A percentile compares a stretch with the other conserved stretches of the same genome.
These are phyloP conservation scores for Neurospora sp. DNA, from an alignment of 495 filamentous ascomycete genomes.

Conservation along the genomic window DNA sequence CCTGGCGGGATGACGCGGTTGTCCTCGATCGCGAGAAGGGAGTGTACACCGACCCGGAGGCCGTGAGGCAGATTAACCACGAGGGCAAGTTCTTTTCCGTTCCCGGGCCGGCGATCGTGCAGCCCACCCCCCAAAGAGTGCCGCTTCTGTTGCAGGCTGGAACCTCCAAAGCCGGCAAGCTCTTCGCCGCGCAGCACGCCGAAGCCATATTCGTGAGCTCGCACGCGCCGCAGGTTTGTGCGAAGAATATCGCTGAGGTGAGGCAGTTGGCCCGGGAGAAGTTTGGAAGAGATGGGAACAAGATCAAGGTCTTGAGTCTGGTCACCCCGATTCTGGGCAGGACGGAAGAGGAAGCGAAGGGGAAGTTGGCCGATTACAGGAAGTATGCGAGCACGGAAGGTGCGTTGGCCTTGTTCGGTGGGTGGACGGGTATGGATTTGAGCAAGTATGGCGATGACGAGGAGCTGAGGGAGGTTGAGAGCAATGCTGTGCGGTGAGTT, in stretches of 20 bases:
- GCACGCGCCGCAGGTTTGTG: slow-evolving; percentile 35
- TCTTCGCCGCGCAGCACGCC: slow-evolving; percentile 54
- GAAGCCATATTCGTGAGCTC: slow-evolving; percentile 47
- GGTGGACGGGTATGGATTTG: slow-evolving; percentile 53
- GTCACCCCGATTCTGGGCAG: slow-evolving; percentile 39
- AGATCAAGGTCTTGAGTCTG: slow-evolving; percentile 45
- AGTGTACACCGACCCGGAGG: slow-evolving; percentile 49
- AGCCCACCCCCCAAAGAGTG: slow-evolving; percentile 56
- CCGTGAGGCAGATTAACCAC: slow-evolving; percentile 56
- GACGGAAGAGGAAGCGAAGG: slow-evolving; percentile 44
- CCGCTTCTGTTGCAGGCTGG: slow-evolving; percentile 58
- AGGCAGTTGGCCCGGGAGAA: slow-evolving; percentile 30
- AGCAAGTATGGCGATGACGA: slow-evolving; percentile 43
- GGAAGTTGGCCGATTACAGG: slow-evolving; percentile 38
- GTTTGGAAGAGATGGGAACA: slow-evolving; percentile 35
- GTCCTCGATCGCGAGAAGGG: slow-evolving; percentile 42
- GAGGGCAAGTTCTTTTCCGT: slow-evolving; percentile 55
- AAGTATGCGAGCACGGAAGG: slow-evolving; percentile 48
- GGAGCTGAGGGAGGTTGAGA: slow-evolving; percentile 50
- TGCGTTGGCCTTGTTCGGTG: slow-evolving; percentile 48
- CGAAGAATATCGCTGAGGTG: slow-evolving; percentile 41
- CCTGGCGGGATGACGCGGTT: slow-evolving; percentile 59
- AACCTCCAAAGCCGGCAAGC: slow-evolving; percentile 50
- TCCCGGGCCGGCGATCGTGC: slow-evolving; percentile 53
- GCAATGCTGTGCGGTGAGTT: slow-evolving; percentile 49